phyloP scores from a whole-genome alignment of 108 stramenopile species.

The Fistulifera pelliculosa region DNA sequence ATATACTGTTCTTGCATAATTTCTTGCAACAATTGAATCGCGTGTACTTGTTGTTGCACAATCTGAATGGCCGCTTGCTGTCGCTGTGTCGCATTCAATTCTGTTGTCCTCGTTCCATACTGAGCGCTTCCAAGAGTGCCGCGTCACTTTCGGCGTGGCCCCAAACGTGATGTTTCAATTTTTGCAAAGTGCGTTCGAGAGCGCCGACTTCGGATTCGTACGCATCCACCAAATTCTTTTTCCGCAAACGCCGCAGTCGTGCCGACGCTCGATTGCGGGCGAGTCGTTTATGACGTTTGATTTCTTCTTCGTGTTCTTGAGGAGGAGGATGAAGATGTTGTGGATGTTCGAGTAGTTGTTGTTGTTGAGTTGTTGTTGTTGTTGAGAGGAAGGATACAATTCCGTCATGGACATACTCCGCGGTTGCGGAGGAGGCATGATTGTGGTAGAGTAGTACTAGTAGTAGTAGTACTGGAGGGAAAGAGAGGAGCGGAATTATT shows the following conservation, averaged over 20 bases:
- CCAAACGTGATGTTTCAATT: slow-evolving; percentile 67
- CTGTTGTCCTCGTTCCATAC: slow-evolving; percentile 86
- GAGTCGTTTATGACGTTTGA: slow-evolving; percentile 75
- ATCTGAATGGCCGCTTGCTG: slow-evolving; percentile 54
- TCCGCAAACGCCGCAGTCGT: slow-evolving; percentile 64
- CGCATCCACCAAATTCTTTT: slow-evolving; percentile 83
- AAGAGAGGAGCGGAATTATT: slow-evolving; percentile 4
- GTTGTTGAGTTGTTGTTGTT: neutral
- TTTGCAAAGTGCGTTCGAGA: slow-evolving; percentile 62
- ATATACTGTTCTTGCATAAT: slow-evolving; percentile 63
- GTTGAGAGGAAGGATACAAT: slow-evolving; percentile 4
- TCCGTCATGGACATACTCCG: neutral
- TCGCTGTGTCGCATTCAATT: slow-evolving; percentile 48
- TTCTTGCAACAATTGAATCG: slow-evolving; percentile 54
- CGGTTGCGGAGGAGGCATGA: slow-evolving; percentile 2
- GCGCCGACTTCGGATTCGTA: slow-evolving; percentile 87
- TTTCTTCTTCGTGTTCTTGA: slow-evolving; percentile 55
- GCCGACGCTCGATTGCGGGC: slow-evolving; percentile 83
- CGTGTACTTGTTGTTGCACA: slow-evolving; percentile 67
- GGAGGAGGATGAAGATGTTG: no score
- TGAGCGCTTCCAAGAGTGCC: slow-evolving; percentile 48
- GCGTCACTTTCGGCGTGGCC: slow-evolving; percentile 18
- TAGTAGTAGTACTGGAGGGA: neutral
- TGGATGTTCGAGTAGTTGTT: no score
- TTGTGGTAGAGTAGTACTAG: neutral